Percentiles rank a stretch among this genome's conserved stretches.
phyloP scores from a whole-genome alignment of 2,329 filamentous ascomycete genomes.

The Simplicillium sp. region DNA sequence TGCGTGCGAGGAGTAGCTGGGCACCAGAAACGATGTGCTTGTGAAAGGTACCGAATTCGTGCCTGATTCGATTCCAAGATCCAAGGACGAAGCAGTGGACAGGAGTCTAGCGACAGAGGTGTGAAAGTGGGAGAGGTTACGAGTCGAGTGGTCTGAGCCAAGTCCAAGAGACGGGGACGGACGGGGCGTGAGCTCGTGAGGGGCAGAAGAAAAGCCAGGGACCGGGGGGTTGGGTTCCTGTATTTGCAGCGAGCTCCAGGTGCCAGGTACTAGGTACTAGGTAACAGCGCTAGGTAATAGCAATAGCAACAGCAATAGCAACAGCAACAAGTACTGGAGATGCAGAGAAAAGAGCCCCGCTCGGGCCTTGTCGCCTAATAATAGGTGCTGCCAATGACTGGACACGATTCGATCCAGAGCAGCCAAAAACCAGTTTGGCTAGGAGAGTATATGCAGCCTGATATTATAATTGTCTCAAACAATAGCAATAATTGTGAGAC shows the following conservation, averaged over 20 bases:
- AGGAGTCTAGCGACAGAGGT: background rate
- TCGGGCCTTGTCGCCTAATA: background rate
- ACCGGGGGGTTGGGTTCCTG: background rate
- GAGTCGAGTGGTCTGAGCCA: background rate
- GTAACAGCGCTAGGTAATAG: too few relatives aligned
- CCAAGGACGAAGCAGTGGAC: too few relatives aligned
- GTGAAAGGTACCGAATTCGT: too few relatives aligned
- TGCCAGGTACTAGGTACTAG: too few relatives aligned
- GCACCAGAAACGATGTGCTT: background rate
- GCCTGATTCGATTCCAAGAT: too few relatives aligned
- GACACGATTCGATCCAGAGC: background rate
- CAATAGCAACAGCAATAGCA: too few relatives aligned
- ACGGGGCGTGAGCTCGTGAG: background rate
- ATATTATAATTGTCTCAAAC: too few relatives aligned
- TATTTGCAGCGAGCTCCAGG: background rate
- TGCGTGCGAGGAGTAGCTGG: too few relatives aligned
- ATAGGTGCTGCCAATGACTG: background rate
- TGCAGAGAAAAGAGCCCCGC: background rate
- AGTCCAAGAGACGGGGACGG: background rate
- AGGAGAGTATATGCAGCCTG: too few relatives aligned
- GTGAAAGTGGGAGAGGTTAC: background rate
- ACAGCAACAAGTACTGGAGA: background rate
- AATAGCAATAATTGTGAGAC: too few relatives aligned
- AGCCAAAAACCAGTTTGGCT: background rate
- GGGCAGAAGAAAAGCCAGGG: background rate